Conservation (phyloP, 305 asterid genomes). For the Fraxinus baroniana region DNA sequence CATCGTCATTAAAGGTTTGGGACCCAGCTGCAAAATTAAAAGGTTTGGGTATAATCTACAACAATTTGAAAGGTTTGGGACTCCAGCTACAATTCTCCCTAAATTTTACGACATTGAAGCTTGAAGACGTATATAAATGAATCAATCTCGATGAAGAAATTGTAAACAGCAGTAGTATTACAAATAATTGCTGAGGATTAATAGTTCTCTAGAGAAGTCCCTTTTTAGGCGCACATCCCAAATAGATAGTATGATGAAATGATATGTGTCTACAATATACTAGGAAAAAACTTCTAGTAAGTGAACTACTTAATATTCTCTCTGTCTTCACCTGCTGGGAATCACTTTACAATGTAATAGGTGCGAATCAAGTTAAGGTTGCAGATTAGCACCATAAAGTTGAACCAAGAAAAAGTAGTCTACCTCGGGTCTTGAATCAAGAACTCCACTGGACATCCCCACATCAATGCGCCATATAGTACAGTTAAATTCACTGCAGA, state of each 20-base stretch:
- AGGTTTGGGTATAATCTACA: too few species aligned
- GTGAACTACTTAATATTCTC: not conserved
- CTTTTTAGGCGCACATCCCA: not conserved
- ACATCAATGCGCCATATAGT: constrained; percentile 89
- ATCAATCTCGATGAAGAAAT: not conserved
- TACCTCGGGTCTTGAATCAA: constrained; percentile 93
- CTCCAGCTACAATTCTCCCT: too few species aligned
- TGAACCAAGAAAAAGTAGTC: constrained; percentile 17
- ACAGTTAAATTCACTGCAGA: constrained; percentile 69
- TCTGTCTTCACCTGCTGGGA: not conserved
- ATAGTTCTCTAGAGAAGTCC: not conserved
- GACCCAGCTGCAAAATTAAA: too few species aligned
- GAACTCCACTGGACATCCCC: constrained; percentile 98
- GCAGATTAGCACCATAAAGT: not conserved
- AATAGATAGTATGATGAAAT: not conserved
- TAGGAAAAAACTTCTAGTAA: not conserved
- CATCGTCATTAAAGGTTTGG: too few species aligned
- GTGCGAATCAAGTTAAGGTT: not conserved
- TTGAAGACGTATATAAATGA: not conserved
- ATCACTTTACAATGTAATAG: not conserved
- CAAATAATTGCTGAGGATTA: not conserved
- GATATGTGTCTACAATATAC: not conserved
- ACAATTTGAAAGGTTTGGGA: too few species aligned
- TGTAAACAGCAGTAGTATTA: not conserved
- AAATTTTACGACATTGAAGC: not conserved